Evolutionary conservation across 176 grass and related monocot species (phyloP).

Genomic region (Typha latifolia): DNA sequence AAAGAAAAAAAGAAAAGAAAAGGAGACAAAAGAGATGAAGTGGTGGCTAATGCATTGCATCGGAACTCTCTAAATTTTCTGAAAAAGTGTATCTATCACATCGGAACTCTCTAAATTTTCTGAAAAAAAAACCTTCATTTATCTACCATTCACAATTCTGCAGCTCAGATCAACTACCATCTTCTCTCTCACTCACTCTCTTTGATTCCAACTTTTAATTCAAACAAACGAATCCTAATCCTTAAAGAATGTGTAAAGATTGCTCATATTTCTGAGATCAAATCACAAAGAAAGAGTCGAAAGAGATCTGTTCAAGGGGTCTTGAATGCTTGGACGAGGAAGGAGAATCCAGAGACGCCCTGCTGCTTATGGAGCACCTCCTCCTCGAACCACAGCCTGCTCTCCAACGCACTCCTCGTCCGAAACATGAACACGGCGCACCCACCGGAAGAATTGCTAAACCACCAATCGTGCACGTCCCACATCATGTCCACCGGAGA

Average conservation of each 20-base stretch:
- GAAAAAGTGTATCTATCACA: no score
- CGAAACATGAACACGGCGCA: constrained; percentile 76
- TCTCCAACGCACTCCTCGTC: constrained; percentile 63
- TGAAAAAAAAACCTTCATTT: no score
- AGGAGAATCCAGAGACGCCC: constrained; percentile 41
- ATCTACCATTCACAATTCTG: no score
- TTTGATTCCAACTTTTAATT: no score
- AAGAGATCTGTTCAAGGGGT: constrained; percentile 7
- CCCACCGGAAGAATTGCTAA: constrained; percentile 29
- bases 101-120: no score
- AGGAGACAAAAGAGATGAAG: background rate
- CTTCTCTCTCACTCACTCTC: background rate
- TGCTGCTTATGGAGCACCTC: constrained; percentile 21
- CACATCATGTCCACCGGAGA: constrained; percentile 86
- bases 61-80: no score
- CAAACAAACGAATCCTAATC: no score
- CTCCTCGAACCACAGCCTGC: constrained; percentile 89
- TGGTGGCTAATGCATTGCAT: background rate
- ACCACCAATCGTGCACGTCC: constrained; percentile 82
- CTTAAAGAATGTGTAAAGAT: no score
- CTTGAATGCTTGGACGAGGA: constrained; percentile 61
- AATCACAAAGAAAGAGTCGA: background rate
- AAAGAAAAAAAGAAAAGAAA: background rate
- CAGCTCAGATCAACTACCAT: background rate
- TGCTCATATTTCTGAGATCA: background rate